These are phyloP conservation scores for Truncatella angustata DNA, from an alignment of 2,329 filamentous ascomycete genomes.

Conservation along the genomic window DNA sequence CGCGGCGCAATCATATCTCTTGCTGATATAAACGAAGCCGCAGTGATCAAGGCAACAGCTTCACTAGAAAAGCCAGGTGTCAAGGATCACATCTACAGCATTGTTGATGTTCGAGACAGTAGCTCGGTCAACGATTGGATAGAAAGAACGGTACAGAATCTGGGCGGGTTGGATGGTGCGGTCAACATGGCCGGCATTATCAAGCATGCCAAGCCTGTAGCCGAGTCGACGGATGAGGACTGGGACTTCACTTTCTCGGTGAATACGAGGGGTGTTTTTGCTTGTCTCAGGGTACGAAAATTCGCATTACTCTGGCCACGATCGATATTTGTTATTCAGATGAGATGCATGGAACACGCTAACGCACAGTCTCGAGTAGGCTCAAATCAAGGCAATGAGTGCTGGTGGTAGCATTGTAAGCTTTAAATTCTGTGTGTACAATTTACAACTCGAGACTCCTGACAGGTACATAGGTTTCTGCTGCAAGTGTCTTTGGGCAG, in stretches of 20 bases:
- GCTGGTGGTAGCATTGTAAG: slow-evolving; percentile 46
- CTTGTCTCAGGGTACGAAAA: slow-evolving; percentile 6
- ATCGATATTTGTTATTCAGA: background rate
- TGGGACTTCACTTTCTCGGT: slow-evolving; percentile 27
- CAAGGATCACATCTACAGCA: slow-evolving; percentile 4
- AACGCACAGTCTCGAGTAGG: slow-evolving; percentile 7
- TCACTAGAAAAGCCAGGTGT: slow-evolving; percentile 3
- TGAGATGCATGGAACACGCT: slow-evolving; percentile 8
- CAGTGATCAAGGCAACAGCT: slow-evolving; percentile 27
- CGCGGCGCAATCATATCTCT: slow-evolving; percentile 45
- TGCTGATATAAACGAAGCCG: slow-evolving; percentile 40
- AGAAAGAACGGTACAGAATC: background rate
- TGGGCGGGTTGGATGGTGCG: slow-evolving; percentile 22
- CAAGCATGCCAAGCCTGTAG: slow-evolving; percentile 19
- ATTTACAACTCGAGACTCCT: background rate
- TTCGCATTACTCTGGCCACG: slow-evolving; percentile 24
- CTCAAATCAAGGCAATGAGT: slow-evolving; percentile 31
- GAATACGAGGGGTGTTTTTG: slow-evolving; percentile 16
- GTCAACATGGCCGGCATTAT: slow-evolving; percentile 38
- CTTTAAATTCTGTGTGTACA: background rate
- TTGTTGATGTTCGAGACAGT: slow-evolving; percentile 29
- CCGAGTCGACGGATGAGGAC: slow-evolving; percentile 20
- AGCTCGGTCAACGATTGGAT: slow-evolving; percentile 33
- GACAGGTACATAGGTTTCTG: slow-evolving; percentile 2
- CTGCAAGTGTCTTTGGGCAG: slow-evolving; percentile 11